Base-by-base conservation (phyloP, 768 basidiomycete species). In the Naganishia antarctica region DNA sequence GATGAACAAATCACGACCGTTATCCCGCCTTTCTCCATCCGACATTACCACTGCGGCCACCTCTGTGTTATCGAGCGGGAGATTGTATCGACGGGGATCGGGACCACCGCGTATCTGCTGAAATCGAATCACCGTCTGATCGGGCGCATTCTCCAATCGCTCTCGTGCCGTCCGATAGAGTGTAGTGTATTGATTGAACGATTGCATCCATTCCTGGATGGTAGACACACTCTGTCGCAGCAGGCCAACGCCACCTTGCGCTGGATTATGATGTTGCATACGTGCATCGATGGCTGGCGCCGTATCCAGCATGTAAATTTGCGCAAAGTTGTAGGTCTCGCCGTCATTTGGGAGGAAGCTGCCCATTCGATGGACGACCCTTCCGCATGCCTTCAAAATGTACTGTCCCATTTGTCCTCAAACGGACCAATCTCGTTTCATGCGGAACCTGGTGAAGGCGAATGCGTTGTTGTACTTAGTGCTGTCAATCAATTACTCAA, bases 41-140 rank as follows among this genome's bases (percentile, higher is more conserved):
- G 72, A 73, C 78, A 59, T 80, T 79, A 26, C 83, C 40, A 84
- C 75, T 0, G 79, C 77, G 43, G 80, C 80, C 61, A 83, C 73
- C 50, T 82, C 81, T 29, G 49, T 31, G 63, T 78, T 69, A 0
- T 77, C 73, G 49, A 78, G 80, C 1, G 82, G 82, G 0, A 80
- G 64, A 67, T 83, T 83, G 58, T 84, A 82, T 13, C 75, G 60
- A 5, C 79, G 69, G 0, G 49, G 69, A 72, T 82, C 81, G 60
- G 50, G 44, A 0, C 47, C 32, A 13, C 32, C 60, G 32, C 37
- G 57, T 18, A 60, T 66, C 53, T 48, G 68, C 29, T 28, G 64
- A 48, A 21, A 47, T 31, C 26, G n/a, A 18, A 26, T 16, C 23
- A 60, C 47, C 45, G 43, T 25, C n/a, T 25, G 53, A 29, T 25